phyloP scores from a whole-genome alignment of 2,329 filamentous ascomycete species.

The Bipolaris victoriae region DNA sequence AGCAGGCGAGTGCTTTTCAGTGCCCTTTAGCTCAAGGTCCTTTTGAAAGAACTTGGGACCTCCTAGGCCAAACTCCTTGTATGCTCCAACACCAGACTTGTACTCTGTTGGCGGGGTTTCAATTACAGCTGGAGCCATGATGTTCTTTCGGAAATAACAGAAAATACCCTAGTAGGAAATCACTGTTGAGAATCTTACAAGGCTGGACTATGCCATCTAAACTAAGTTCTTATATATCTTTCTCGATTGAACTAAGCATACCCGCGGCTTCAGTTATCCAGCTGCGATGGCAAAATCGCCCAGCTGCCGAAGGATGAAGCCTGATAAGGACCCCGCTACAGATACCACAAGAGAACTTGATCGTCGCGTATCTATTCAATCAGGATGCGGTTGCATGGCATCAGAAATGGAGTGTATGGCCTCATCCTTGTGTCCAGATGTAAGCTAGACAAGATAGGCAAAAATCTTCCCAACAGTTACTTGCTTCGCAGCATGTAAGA shows the following conservation, averaged over 20 bases:
- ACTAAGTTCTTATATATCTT: neutral
- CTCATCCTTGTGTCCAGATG: conserved; percentile 29
- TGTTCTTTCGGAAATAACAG: conserved; percentile 3
- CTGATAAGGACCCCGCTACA: conserved; percentile 9
- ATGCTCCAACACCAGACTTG: conserved; percentile 45
- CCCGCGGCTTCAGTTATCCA: neutral
- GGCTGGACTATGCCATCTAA: neutral
- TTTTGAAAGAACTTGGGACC: conserved; percentile 54
- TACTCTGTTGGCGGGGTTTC: conserved; percentile 26
- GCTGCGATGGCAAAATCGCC: neutral
- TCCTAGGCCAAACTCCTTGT: conserved; percentile 53
- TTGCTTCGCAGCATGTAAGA: neutral
- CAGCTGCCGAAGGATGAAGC: conserved; percentile 10
- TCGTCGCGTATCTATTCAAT: conserved; percentile 26
- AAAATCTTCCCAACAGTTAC: neutral
- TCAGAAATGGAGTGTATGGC: conserved; percentile 39
- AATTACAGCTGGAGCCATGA: conserved; percentile 54
- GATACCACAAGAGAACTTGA: neutral
- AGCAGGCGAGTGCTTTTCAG: conserved; percentile 59
- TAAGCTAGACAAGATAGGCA: conserved; percentile 1
- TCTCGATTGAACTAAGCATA: neutral
- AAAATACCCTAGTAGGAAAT: neutral
- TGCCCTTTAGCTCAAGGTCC: conserved; percentile 61
- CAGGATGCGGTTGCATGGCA: conserved; percentile 30
- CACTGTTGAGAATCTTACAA: neutral